phyloP scores from a whole-genome alignment of 176 grass and related monocot species.

The Metroxylon sagu region DNA sequence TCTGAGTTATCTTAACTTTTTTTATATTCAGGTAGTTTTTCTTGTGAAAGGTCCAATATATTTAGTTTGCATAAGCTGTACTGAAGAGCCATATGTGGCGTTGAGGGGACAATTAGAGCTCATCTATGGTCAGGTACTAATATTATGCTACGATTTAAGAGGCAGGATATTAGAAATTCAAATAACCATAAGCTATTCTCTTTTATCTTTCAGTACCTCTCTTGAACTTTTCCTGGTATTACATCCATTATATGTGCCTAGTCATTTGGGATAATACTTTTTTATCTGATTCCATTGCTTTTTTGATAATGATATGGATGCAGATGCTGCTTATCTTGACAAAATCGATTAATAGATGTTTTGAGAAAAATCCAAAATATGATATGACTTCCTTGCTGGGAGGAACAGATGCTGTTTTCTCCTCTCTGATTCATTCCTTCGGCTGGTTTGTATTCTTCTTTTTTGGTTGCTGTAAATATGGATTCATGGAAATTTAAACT shows the following conservation, averaged over 20 bases:
- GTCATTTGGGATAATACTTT: background rate
- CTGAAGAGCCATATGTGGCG: slow-evolving; percentile 75
- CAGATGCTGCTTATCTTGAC: slow-evolving; percentile 98
- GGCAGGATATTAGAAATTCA: too few species aligned
- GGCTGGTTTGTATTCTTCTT: slow-evolving; percentile 48
- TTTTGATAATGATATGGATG: slow-evolving; percentile 16
- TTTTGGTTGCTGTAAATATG: too few species aligned
- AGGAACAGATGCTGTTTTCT: slow-evolving; percentile 88
- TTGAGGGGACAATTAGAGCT: slow-evolving; percentile 79
- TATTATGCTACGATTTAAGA: slow-evolving; percentile 8
- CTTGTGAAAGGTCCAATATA: slow-evolving; percentile 96
- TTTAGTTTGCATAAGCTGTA: slow-evolving; percentile 95
- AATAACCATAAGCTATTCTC: slow-evolving; percentile 4
- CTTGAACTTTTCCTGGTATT: too few species aligned
- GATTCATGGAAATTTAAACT: too few species aligned
- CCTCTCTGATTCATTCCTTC: slow-evolving; percentile 83
- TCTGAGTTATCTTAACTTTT: background rate
- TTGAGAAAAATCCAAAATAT: slow-evolving; percentile 98
- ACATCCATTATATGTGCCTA: background rate
- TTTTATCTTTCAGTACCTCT: background rate
- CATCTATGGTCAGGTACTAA: slow-evolving; percentile 91
- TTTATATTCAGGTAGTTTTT: slow-evolving; percentile 70
- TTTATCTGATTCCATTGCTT: background rate
- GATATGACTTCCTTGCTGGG: slow-evolving; percentile 85
- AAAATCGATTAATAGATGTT: slow-evolving; percentile 84